Base-by-base conservation (phyloP, 768 basidiomycete genomes). In the Coprinellus micaceus region DNA sequence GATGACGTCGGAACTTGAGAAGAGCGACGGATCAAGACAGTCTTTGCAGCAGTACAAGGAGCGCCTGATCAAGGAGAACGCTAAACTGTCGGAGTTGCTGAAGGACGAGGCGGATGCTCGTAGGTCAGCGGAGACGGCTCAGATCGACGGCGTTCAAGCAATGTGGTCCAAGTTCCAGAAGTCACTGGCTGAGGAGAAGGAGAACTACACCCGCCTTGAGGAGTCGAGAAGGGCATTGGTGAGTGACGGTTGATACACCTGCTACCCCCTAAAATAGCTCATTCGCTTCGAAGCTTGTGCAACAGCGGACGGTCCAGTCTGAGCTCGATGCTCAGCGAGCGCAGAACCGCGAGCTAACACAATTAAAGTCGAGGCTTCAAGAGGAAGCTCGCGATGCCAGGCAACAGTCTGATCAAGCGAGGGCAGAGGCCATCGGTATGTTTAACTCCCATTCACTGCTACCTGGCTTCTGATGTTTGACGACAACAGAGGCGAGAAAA, bases 221-320 rank as follows among this genome's bases (percentile, higher is more conserved):
- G 88, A 87, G 60, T 88, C 86, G 15, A 77, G 83, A 45, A 86
- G 83, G 63, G 85, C 87, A 52, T 66, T 89, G 61, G 85, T 88
- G 67, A 59, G 83, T 69, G 17, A 12, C 24, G 39, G n/a, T 33
- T 57, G 11, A 15, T 19, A 39, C 24, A 26, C 47, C 13, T 17
- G 37, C n/a, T 24, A 11, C 6, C 19, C 9, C 19, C 19, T 51
- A 5, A 15, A 19, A n/a, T 60, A 10, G 1, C 26, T 53, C 9
- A 55, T 21, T 37, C 43, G 33, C 21, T 39, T 46, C 26, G 4
- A 37, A 90, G 88, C 66, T 86, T 29, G 78, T 83, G 11, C 87
- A 88, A 64, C 86, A 89, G 65, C 79, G 83, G 22, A 78, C 79
- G 5, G 71, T 80, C 25, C 84, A 85, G 55, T 76, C 77, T 30